These are phyloP conservation scores for Rosa chinensis DNA, from an alignment of 306 rosid genomes.

Conservation along the genomic window DNA sequence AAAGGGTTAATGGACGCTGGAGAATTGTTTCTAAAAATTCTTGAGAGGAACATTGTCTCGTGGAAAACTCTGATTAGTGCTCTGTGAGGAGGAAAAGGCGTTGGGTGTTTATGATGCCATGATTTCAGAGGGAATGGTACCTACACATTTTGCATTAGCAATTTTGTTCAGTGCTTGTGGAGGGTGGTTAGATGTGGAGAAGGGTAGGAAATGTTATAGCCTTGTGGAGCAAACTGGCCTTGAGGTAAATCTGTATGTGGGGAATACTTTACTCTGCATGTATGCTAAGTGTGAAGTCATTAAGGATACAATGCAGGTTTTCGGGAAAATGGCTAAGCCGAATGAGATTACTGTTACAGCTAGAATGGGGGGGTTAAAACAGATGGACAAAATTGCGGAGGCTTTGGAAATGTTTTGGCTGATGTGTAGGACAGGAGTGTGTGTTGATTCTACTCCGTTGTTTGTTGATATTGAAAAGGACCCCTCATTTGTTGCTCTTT, in stretches of 20 bases:
- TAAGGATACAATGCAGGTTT: slow-evolving; percentile 53
- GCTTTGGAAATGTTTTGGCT: slow-evolving; percentile 53
- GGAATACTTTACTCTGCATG: slow-evolving; percentile 58
- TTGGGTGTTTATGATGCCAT: slow-evolving; percentile 50
- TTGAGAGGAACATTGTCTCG: slow-evolving; percentile 62
- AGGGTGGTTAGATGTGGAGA: slow-evolving; percentile 37
- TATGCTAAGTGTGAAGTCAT: slow-evolving; percentile 56
- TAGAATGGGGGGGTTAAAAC: slow-evolving; percentile 59
- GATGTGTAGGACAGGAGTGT: slow-evolving; percentile 58
- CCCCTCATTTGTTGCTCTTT: no score
- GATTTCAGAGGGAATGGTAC: slow-evolving; percentile 46
- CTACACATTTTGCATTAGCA: slow-evolving; percentile 61
- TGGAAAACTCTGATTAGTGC: slow-evolving; percentile 61
- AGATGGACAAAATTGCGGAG: slow-evolving; percentile 41
- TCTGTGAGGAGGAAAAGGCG: slow-evolving; percentile 49
- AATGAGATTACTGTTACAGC: slow-evolving; percentile 77
- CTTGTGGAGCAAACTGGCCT: slow-evolving; percentile 56
- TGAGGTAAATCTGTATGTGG: slow-evolving; percentile 51
- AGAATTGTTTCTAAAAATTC: slow-evolving; percentile 55
- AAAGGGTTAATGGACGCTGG: slow-evolving; percentile 36
- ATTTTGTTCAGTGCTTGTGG: slow-evolving; percentile 64
- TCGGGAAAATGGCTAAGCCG: slow-evolving; percentile 50
- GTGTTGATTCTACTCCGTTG: slow-evolving; percentile 61
- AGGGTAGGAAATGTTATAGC: slow-evolving; percentile 62
- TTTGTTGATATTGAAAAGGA: slow-evolving; percentile 15